Evolutionary conservation across 2,329 filamentous ascomycete species (phyloP).

Genomic region (Colletotrichum lentis): DNA sequence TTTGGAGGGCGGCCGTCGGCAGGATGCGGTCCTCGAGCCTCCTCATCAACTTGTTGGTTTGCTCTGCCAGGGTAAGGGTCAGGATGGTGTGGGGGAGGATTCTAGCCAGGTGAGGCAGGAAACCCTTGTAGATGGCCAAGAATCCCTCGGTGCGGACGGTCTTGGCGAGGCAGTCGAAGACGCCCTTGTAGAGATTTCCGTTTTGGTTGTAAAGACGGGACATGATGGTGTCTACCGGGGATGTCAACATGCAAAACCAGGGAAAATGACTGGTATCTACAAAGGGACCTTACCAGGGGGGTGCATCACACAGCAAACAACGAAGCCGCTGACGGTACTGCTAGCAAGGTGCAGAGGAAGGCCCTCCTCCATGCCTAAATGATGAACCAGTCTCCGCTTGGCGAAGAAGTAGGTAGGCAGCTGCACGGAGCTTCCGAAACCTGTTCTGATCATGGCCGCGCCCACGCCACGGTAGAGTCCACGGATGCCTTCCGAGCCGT

Average conservation of each 20-base stretch:
- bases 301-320: conserved; percentile 98
- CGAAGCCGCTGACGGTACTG: conserved; percentile 90
- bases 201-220: conserved; percentile 98
- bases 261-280: background rate
- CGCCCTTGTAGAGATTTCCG: conserved; percentile 92
- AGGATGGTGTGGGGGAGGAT: conserved; percentile 96
- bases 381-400: conserved; percentile 82
- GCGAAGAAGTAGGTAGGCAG: conserved; percentile 98
- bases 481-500: conserved; percentile 74
- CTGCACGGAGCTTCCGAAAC: conserved; percentile 95
- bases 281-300: conserved; percentile 73
- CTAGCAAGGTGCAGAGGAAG: conserved; percentile 87
- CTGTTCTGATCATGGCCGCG: conserved; percentile 94
- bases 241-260: conserved; percentile 16
- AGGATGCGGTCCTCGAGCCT: conserved; percentile 73
- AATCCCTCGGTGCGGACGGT: conserved; percentile 91
- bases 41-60: conserved; percentile 92
- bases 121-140: conserved; percentile 96
- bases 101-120: conserved; percentile 90
- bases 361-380: conserved; percentile 89
- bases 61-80: conserved; percentile 91
- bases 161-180: conserved; percentile 90
- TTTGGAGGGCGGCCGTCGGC: conserved; percentile 49
- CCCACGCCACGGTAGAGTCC: conserved; percentile 91
- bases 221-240: conserved; percentile 85